Evolutionary conservation across 1,139 yeast species (phyloP), one percentile per base, ranked within the genome.

Genomic region (Debaryomyces fabryi): DNA sequence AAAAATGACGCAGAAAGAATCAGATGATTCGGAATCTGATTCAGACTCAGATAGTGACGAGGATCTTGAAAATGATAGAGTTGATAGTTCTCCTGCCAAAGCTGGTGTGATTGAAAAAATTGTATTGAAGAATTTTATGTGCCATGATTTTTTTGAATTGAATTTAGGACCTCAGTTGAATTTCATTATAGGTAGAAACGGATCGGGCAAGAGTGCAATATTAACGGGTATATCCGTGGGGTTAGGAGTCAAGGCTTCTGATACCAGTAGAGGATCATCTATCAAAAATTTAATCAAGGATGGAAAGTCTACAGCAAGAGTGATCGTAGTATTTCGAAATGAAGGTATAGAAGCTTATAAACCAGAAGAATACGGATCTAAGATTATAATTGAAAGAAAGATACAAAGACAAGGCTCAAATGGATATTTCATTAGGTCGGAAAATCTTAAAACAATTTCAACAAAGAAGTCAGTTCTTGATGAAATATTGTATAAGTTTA

Each of bases 141-240:
- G 98, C 82, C 99, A 93, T 60, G 86, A 83, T 42, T 82, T 88
- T 46, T 87, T 95, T 59, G 85, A 83, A 48, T 69, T 93, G 15
- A 80, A 79, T 2, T 75, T 95, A 38, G 96, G 96, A 0, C 96
- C 96, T 0, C 82, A 86, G 49, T 77, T 93, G 54, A 95, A 93
- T 65, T 90, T 95, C 60, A 89, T 95, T 49, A 88, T 91, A 33
- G 99, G 99, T 10, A 81, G 88, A 54, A 95, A 95, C 60, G 99
- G 99, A 2, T 86, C 96, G 30, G 99, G 99, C 29, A 95, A 95
- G 62, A 85, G 95, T 65, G 97, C 99, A 1, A 79, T 95, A 27
- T 71, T 95, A 52, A 92, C 98, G 0, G 98, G 97, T 1, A 83
- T 95, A 6, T 84, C 95, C 2, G 86, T 91, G 10, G 96, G 97